These are phyloP conservation scores for Pleurotus giganteus DNA, from an alignment of 768 basidiomycete genomes.

Conservation along the genomic window DNA sequence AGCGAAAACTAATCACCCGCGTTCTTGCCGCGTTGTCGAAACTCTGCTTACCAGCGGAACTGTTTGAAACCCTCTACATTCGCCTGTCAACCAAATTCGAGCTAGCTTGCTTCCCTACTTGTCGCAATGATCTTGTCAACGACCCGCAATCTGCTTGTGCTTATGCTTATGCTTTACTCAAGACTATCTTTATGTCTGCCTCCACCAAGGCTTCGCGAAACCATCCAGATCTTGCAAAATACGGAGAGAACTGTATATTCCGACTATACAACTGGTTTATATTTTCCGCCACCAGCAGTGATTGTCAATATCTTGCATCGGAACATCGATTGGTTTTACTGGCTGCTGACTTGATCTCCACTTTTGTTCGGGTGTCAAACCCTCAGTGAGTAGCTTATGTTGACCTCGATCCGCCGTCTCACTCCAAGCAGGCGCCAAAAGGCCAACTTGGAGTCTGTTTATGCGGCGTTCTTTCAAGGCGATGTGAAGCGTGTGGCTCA, in stretches of 20 bases:
- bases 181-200: conserved; percentile 64
- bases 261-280: conserved; percentile 64
- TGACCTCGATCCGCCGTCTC: conserved; percentile 3
- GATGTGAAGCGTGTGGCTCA: conserved; percentile 49
- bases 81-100: conserved; percentile 78
- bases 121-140: conserved; percentile 3
- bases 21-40: conserved; percentile 65
- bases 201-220: conserved; percentile 39
- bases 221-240: conserved; percentile 77
- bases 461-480: conserved; percentile 56
- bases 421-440: conserved; percentile 57
- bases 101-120: conserved; percentile 46
- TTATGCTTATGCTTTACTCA: conserved; percentile 82
- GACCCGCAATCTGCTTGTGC: conserved; percentile 64
- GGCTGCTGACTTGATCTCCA: conserved; percentile 63
- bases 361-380: conserved; percentile 63
- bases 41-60: conserved; percentile 67
- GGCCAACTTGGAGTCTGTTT: conserved; percentile 46
- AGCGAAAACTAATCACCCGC: conserved; percentile 66
- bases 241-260: conserved; percentile 74
- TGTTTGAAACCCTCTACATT: conserved; percentile 85
- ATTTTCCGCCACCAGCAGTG: conserved; percentile 35
- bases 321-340: conserved; percentile 56
- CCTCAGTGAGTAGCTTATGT: conserved; percentile 53
- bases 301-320: conserved; percentile 26